Evolutionary conservation across 148 eudicot species (phyloP).

Genomic region (Amaranthus hypochondriacus): DNA sequence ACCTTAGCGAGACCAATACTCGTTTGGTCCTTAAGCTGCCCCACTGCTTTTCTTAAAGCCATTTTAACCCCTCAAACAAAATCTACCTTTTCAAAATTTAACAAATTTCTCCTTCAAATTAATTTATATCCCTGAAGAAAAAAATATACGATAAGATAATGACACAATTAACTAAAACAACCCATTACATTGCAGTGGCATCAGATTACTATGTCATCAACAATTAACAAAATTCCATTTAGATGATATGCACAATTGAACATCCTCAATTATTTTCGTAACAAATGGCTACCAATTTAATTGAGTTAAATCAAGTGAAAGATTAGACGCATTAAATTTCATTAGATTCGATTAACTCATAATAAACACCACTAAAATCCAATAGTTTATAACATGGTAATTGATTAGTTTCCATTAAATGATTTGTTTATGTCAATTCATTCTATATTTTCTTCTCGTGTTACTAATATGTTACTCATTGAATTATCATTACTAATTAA

Average conservation of each 20-base stretch:
- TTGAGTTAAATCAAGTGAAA: neutral
- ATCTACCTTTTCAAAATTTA: neutral
- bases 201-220: neutral
- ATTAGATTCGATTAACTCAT: neutral
- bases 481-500: neutral
- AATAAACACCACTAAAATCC: neutral
- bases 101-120: neutral
- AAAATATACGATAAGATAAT: neutral
- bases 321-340: constrained; percentile 1
- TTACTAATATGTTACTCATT: neutral
- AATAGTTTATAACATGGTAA: neutral
- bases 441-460: neutral
- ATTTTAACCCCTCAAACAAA: constrained; percentile 25
- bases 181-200: no score
- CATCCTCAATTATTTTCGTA: neutral
- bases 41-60: constrained; percentile 86
- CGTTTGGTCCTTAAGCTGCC: constrained; percentile 91
- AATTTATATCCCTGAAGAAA: neutral
- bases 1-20: constrained; percentile 91
- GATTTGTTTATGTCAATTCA: neutral
- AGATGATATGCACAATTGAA: neutral
- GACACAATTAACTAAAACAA: neutral
- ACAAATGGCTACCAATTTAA: neutral
- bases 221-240: neutral
- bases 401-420: neutral